A percentile compares a stretch with the other conserved stretches of the same genome.
Evolutionary conservation across 2,329 filamentous ascomycete species (phyloP).

Genomic region (Cytospora piceicola): DNA sequence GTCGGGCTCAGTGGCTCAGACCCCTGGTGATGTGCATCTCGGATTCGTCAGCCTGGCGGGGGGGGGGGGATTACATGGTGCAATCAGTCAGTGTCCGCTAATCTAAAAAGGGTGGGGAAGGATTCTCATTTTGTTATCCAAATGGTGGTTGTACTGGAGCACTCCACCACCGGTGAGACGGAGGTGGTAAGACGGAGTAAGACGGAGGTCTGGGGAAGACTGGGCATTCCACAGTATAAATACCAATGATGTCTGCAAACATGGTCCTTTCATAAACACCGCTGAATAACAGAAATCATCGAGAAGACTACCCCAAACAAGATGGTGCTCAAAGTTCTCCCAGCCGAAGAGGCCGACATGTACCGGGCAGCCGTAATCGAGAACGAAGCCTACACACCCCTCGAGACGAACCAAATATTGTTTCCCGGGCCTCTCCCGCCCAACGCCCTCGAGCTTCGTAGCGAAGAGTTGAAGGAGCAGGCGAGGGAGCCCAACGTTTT

Average conservation of each 20-base stretch:
- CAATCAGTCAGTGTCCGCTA: background rate
- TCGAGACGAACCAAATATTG: slow-evolving; percentile 39
- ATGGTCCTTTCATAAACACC: background rate
- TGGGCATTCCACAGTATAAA: background rate
- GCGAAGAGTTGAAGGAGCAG: slow-evolving; percentile 22
- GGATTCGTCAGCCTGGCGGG: background rate
- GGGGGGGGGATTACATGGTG: background rate
- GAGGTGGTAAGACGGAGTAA: no score
- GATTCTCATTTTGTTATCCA: background rate
- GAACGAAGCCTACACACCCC: slow-evolving; percentile 42
- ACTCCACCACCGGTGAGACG: background rate
- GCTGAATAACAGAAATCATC: background rate
- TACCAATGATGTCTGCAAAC: background rate
- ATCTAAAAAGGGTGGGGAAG: background rate
- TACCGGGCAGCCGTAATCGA: slow-evolving; percentile 44
- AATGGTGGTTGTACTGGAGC: background rate
- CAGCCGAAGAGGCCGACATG: slow-evolving; percentile 43
- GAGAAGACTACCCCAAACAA: slow-evolving; percentile 1
- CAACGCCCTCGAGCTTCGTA: slow-evolving; percentile 21
- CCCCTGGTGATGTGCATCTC: background rate
- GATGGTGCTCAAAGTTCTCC: slow-evolving; percentile 46
- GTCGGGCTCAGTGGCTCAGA: no score
- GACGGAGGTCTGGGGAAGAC: no score
- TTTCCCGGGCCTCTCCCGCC: slow-evolving; percentile 33
- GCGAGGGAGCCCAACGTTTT: slow-evolving; percentile 35